These are phyloP conservation scores for Wickerhamiella azyma DNA, from an alignment of 805 yeast genomes.

Conservation along the genomic window DNA sequence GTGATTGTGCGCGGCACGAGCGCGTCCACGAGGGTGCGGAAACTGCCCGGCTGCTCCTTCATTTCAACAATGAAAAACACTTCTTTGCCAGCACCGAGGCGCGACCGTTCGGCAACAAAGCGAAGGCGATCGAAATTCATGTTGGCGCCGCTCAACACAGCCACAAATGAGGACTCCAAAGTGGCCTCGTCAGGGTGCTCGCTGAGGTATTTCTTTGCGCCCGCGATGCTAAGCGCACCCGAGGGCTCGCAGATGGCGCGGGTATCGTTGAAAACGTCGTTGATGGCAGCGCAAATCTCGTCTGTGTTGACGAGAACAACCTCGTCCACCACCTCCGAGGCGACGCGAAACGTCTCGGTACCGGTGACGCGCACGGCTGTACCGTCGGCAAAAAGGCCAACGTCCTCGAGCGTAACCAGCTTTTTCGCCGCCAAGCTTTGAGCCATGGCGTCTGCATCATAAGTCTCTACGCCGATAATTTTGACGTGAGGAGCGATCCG, in stretches of 20 bases:
- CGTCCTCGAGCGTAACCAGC: constrained; percentile 47
- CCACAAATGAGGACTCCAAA: constrained; percentile 46
- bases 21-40: constrained; percentile 57
- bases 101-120: constrained; percentile 94
- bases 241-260: constrained; percentile 91
- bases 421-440: constrained; percentile 48
- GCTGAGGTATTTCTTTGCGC: constrained; percentile 65
- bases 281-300: constrained; percentile 93
- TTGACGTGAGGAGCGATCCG: constrained; percentile 96
- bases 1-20: constrained; percentile 84
- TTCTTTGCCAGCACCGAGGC: constrained; percentile 96
- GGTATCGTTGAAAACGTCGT: constrained; percentile 92
- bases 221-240: constrained; percentile 95
- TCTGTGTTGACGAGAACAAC: constrained; percentile 76
- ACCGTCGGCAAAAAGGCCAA: constrained; percentile 97
- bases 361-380: constrained; percentile 89
- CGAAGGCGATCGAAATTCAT: constrained; percentile 95
- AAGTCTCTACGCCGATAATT: constrained; percentile 90
- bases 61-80: constrained; percentile 80
- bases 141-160: constrained; percentile 89
- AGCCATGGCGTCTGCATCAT: constrained; percentile 85
- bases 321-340: constrained; percentile 73
- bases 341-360: constrained; percentile 76
- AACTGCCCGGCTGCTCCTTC: constrained; percentile 89
- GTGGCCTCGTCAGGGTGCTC: constrained; percentile 35